phyloP scores from a whole-genome alignment of 805 yeast species.

The Hanseniaspora vineae region DNA sequence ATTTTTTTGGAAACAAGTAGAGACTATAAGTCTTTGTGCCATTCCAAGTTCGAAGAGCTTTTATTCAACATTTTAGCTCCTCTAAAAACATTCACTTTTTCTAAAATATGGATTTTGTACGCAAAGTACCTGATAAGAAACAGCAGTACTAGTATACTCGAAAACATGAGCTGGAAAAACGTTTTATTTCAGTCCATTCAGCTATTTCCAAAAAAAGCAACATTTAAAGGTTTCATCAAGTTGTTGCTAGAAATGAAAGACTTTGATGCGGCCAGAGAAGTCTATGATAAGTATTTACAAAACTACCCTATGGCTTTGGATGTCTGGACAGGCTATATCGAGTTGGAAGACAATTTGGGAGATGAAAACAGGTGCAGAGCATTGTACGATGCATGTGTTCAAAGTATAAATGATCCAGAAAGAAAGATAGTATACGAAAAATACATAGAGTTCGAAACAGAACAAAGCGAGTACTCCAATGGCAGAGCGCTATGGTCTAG shows the following conservation, averaged over 20 bases:
- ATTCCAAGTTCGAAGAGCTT: conserved; percentile 38
- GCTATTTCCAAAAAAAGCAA: conserved; percentile 41
- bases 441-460: conserved; percentile 48
- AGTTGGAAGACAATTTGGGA: conserved; percentile 51
- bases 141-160: conserved; percentile 22
- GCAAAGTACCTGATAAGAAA: conserved; percentile 67
- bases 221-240: conserved; percentile 52
- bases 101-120: conserved; percentile 58
- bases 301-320: conserved; percentile 12
- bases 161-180: conserved; percentile 39
- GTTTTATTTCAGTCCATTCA: conserved; percentile 66
- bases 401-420: conserved; percentile 8
- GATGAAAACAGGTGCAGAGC: conserved; percentile 60
- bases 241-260: conserved; percentile 60
- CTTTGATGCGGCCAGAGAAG: conserved; percentile 63
- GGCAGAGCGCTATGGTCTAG: conserved; percentile 40
- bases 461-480: conserved; percentile 40
- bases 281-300: conserved; percentile 48
- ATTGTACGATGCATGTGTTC: conserved; percentile 34
- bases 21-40: conserved; percentile 32
- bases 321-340: conserved; percentile 54
- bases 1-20: conserved; percentile 42
- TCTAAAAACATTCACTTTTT: conserved; percentile 36
- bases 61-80: conserved; percentile 41
- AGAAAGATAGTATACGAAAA: conserved; percentile 8